A percentile compares a stretch with the other conserved stretches of the same genome.
These are phyloP conservation scores for Beauveria rudraprayagi DNA, from an alignment of 2,329 filamentous ascomycete genomes.

Conservation along the genomic window DNA sequence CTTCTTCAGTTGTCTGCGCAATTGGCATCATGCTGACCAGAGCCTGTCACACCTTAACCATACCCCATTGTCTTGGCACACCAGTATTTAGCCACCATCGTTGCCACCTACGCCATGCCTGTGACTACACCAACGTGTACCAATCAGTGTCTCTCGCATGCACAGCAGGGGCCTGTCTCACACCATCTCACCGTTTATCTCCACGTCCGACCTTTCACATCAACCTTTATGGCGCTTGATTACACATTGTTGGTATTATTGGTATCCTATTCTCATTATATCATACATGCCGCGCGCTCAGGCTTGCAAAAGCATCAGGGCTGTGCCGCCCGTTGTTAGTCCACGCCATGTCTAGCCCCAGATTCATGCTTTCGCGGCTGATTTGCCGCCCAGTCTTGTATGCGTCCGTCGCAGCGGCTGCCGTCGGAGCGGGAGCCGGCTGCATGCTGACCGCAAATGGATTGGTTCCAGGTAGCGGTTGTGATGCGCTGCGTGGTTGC, in stretches of 20 bases:
- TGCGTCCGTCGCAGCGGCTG: constrained; percentile 31
- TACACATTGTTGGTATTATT: constrained; percentile 8
- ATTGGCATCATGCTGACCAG: not conserved
- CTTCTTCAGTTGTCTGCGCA: not conserved
- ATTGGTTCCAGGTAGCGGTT: constrained; percentile 39
- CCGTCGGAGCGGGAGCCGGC: constrained; percentile 17
- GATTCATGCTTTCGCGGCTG: constrained; percentile 65
- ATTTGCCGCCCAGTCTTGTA: constrained; percentile 25
- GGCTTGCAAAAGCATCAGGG: constrained; percentile 70
- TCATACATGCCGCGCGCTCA: constrained; percentile 54
- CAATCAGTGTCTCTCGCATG: not conserved
- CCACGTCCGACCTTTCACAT: not conserved
- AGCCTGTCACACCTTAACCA: not conserved
- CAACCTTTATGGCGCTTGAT: not conserved
- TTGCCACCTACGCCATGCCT: constrained; percentile 5
- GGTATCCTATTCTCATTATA: constrained; percentile 19
- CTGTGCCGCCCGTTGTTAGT: constrained; percentile 66
- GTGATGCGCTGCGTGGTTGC: constrained; percentile 23
- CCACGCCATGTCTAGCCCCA: constrained; percentile 57
- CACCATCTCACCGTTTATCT: not conserved
- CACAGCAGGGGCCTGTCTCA: not conserved
- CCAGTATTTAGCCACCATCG: not conserved
- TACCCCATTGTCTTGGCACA: not conserved
- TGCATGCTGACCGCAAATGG: constrained; percentile 41
- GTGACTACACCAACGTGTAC: not conserved